A percentile compares a stretch with the other conserved stretches of the same genome.
These are phyloP conservation scores for Emergomyces pasteurianus DNA, from an alignment of 2,329 filamentous ascomycete species.

Conservation along the genomic window DNA sequence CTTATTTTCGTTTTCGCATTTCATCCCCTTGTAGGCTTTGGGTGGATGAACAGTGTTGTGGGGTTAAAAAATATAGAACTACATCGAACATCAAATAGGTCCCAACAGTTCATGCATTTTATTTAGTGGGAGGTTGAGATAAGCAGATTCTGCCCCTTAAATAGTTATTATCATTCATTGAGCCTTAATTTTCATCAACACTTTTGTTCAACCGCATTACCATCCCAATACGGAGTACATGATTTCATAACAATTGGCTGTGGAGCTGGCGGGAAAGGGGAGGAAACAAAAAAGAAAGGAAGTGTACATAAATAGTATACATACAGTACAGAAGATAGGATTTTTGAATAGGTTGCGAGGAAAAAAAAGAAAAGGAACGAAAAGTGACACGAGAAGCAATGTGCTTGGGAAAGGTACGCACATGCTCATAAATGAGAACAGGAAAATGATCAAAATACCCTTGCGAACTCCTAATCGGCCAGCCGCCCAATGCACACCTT, in stretches of 20 bases:
- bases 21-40: background rate
- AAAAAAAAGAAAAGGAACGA: background rate
- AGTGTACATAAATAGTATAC: background rate
- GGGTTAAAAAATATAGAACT: background rate
- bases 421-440: background rate
- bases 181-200: no score
- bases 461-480: background rate
- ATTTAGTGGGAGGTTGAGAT: background rate
- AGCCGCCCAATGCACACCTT: background rate
- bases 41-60: background rate
- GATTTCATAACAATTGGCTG: background rate
- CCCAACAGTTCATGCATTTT: background rate
- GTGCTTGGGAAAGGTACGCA: no score
- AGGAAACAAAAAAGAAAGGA: background rate
- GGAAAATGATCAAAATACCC: no score
- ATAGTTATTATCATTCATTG: background rate
- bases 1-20: background rate
- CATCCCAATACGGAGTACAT: background rate
- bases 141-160: background rate
- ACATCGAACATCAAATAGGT: background rate
- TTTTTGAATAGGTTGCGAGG: background rate
- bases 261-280: background rate
- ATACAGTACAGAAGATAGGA: background rate
- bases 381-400: background rate
- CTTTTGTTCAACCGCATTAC: background rate